Conservation (phyloP, 2,329 filamentous ascomycete species). For the Hypoxylon sp. region DNA sequence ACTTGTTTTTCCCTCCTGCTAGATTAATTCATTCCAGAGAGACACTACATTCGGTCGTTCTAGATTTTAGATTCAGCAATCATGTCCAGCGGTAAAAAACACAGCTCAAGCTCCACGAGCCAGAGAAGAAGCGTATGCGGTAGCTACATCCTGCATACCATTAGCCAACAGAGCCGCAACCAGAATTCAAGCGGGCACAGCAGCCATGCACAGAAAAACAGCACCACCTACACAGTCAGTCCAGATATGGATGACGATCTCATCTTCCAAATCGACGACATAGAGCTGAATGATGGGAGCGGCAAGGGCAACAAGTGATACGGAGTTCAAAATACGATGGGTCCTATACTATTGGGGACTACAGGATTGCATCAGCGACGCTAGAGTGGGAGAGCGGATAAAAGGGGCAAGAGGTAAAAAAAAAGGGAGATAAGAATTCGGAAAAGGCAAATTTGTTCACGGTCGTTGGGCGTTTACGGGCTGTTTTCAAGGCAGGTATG, state of each 20-base stretch:
- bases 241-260: conserved; percentile 33
- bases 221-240: conserved; percentile 2
- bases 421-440: not conserved
- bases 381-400: not conserved
- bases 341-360: not conserved
- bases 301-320: conserved; percentile 12
- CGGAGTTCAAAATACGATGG: not conserved
- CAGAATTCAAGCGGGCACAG: conserved; percentile 16
- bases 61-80: conserved; percentile 5
- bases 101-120: conserved; percentile 5
- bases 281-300: conserved; percentile 13
- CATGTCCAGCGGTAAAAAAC: conserved; percentile 28
- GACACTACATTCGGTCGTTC: not conserved
- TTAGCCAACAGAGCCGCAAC: conserved; percentile 11
- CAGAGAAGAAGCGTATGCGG: conserved; percentile 4
- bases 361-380: not conserved
- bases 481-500: conserved; percentile 8
- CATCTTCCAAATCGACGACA: conserved; percentile 39
- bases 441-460: conserved; percentile 2
- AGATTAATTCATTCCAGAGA: not conserved
- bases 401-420: conserved; percentile 7
- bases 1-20: not conserved
- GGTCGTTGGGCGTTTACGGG: not conserved
- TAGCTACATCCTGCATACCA: not conserved
- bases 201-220: not conserved